Evolutionary conservation across 2,329 filamentous ascomycete species (phyloP), one percentile per base, ranked within the genome.

Genomic region (Pleurostoma richardsiae): DNA sequence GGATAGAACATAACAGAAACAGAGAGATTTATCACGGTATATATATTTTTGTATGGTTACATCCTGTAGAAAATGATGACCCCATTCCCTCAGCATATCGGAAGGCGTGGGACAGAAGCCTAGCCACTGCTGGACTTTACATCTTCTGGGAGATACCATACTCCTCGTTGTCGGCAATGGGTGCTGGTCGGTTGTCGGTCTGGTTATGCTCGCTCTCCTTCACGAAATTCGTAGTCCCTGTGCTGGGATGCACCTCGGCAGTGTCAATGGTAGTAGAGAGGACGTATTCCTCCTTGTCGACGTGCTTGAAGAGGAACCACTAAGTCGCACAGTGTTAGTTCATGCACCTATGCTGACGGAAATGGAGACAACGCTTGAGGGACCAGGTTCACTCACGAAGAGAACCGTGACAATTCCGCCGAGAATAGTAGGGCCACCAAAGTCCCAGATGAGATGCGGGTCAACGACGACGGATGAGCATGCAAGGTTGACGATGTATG

Each of bases 371-470:
- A 19, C 19, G 19, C 19, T 19, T 19, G 19, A 19, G 19, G 19
- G 8, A 36, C 33, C 8, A 36, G 33, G 33, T 8, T 8, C 8
- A 36, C 33, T 36, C n/a, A 36, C 33, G 55, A 77, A 76, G 43
- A 68, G 30, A 19, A 73, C 58, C 11, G 70, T 68, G 8, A 72
- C 54, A 31, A 76, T 53, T 39, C 58, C 67, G 46, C 73, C 73
- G 11, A 67, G 59, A 40, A 76, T 75, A 31, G 73, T 69, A 7
- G 68, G 65, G 31, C 67, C 74, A 39, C 69, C 72, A 52, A 77
- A 74, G 53, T 70, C 71, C 73, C 72, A 76, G 5, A 69, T 70
- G 36, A 79, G 58, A 51, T 72, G 66, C 5, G 74, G 74, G 55
- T 78, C 74, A 0, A 62, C 65, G 47, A 78, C 66, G 39, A 73